Conservation (phyloP, 1,284 basidiomycete genomes). For the Neonothopanus nambi region DNA sequence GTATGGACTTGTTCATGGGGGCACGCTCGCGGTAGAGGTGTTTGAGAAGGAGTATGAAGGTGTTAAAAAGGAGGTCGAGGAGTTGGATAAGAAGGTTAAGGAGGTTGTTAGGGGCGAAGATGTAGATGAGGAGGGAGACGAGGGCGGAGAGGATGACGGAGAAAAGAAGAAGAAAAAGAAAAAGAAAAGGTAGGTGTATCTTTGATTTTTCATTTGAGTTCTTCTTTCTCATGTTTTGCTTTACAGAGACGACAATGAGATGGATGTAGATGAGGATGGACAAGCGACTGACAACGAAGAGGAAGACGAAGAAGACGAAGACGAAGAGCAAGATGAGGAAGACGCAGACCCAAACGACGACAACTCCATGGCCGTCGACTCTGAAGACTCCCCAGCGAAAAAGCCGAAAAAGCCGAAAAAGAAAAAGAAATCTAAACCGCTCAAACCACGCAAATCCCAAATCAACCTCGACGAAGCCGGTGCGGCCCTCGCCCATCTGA, state of each 20-base stretch:
- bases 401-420: constrained; percentile 32
- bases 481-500: constrained; percentile 62
- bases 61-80: constrained; percentile 62
- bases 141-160: constrained; percentile 21
- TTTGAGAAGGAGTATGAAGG: constrained; percentile 78
- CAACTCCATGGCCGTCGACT: constrained; percentile 36
- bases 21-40: constrained; percentile 70
- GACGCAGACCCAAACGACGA: constrained; percentile 31
- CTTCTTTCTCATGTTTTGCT: background rate
- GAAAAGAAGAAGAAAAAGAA: constrained; percentile 33
- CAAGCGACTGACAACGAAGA: constrained; percentile 32
- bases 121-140: constrained; percentile 25
- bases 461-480: constrained; percentile 68
- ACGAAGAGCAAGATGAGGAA: constrained; percentile 40
- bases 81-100: constrained; percentile 54
- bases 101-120: constrained; percentile 44
- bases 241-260: constrained; percentile 40
- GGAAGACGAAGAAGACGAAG: constrained; percentile 35
- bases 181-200: constrained; percentile 24
- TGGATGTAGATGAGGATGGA: constrained; percentile 50
- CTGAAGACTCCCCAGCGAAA: constrained; percentile 35
- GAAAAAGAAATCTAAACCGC: constrained; percentile 44
- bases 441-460: constrained; percentile 67
- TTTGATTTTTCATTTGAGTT: background rate
- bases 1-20: constrained; percentile 87